Evolutionary conservation across 305 asterid genomes (phyloP), one percentile per base, ranked within the genome.

Genomic region (Fraxinus albicans): DNA sequence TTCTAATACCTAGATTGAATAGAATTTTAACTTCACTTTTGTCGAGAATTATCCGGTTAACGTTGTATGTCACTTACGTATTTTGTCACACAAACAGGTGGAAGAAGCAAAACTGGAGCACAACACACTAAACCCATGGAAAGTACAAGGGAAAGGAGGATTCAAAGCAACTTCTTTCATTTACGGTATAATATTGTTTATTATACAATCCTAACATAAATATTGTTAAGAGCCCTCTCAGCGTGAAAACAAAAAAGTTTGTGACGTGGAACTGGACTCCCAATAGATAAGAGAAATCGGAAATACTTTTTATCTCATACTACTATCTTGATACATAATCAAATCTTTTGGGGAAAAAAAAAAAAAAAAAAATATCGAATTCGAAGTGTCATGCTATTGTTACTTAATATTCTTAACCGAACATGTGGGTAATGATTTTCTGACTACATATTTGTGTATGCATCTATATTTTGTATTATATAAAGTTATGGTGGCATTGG

Each of bases 51-150:
- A 2, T 63, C 13, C 0, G 3, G 33, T 5, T 4, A 8, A 40
- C 13, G 12, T 9, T 21, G 23, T 21, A 60, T 60, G 72, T 3
- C 73, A 67, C 74, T 67, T 4, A 27, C 4, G 35, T 27, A 35
- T 81, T n/a, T 17, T 76, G 70, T 78, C 27, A 47, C 84, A 42
- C 47, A 38, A 73, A 36, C 82, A 88, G 90, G 90, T 85, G 85
- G 91, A 78, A 75, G 90, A 89, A n/a, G 85, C 88, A 4, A 91
- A 89, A 85, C 29, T 47, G 0, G 87, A 89, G 34, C 38, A 76
- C 80, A 50, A 85, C 79, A 23, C 78, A 34, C 76, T 67, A 7
- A 83, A 73, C 80, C 50, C 86, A 15, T 50, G 21, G 23, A 50
- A 17, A 50, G 60, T 69, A 79, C 23, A 50, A 50, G 8, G 63